These are phyloP conservation scores for Knoxdaviesia capensis DNA, from an alignment of 2,329 filamentous ascomycete genomes.

Conservation along the genomic window DNA sequence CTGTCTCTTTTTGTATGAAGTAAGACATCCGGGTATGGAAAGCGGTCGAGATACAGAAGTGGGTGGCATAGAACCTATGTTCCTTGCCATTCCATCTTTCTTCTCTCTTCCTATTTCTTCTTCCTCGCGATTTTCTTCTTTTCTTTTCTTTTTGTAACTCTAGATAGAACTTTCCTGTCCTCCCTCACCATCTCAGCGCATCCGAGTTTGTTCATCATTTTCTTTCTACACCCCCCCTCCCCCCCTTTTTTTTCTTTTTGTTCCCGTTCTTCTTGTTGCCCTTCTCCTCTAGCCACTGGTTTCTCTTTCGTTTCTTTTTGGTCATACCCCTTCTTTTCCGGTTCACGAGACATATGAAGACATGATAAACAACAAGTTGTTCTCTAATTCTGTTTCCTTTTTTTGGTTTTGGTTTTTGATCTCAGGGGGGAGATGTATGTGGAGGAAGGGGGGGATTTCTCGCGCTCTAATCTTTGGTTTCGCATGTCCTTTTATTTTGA, in stretches of 20 bases:
- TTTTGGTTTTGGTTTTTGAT: too few species aligned
- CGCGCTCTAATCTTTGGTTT: too few species aligned
- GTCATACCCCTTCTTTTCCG: too few species aligned
- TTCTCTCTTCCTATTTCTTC: constrained; percentile 10
- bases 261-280: background rate
- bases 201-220: background rate
- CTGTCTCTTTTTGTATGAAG: too few species aligned
- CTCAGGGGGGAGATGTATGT: too few species aligned
- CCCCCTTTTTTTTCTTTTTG: background rate
- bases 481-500: too few species aligned
- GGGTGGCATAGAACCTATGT: background rate
- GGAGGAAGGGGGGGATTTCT: too few species aligned
- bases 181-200: background rate
- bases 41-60: background rate
- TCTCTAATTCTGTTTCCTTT: too few species aligned
- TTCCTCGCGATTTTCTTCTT: constrained; percentile 3
- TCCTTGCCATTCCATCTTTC: constrained; percentile 4
- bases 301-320: background rate
- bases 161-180: background rate
- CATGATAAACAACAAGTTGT: too few species aligned
- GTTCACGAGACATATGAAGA: too few species aligned
- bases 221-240: background rate
- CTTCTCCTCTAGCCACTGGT: background rate
- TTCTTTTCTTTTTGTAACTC: background rate
- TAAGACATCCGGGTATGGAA: background rate